A percentile compares a stretch with the other conserved stretches of the same genome.
These are phyloP conservation scores for Singerocomus rubriflavus DNA, from an alignment of 1,284 basidiomycete genomes.

Conservation along the genomic window DNA sequence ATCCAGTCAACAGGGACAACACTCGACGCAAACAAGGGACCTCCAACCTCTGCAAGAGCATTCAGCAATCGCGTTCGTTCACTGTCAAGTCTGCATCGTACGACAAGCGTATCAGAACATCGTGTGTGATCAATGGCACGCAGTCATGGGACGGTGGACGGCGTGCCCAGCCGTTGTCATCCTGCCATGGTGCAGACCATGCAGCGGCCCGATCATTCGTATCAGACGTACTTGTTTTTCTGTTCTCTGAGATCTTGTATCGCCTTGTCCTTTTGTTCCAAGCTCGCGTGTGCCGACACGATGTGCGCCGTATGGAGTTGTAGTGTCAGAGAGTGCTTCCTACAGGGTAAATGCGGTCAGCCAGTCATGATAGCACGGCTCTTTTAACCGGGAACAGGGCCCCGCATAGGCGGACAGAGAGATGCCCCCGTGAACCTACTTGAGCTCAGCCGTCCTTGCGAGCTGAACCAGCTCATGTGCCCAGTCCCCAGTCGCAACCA, in stretches of 20 bases:
- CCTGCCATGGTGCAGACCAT: not conserved
- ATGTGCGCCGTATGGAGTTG: slow-evolving; percentile 85
- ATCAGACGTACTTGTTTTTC: slow-evolving; percentile 62
- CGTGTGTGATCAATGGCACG: slow-evolving; percentile 1
- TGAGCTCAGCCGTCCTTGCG: slow-evolving; percentile 78
- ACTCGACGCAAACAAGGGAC: slow-evolving; percentile 2
- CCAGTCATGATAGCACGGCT: slow-evolving; percentile 3
- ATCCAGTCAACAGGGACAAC: slow-evolving; percentile 10
- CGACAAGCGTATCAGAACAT: slow-evolving; percentile 14
- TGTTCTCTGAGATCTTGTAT: slow-evolving; percentile 78
- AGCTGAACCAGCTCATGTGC: slow-evolving; percentile 78
- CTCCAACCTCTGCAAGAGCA: slow-evolving; percentile 59
- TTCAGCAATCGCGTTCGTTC: slow-evolving; percentile 64
- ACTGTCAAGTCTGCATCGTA: slow-evolving; percentile 57
- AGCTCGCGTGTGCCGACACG: slow-evolving; percentile 69
- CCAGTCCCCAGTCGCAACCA: slow-evolving; percentile 77
- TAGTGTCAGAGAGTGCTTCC: slow-evolving; percentile 76
- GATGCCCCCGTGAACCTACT: slow-evolving; percentile 42
- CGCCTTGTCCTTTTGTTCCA: slow-evolving; percentile 71
- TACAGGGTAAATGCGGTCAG: slow-evolving; percentile 30
- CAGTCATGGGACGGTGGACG: not conserved
- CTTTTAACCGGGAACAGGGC: not conserved
- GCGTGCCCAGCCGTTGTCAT: not conserved
- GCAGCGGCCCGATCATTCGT: not conserved
- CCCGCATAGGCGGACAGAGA: not conserved